Base-by-base conservation (phyloP, 495 filamentous ascomycete genomes). In the Talaromyces borbonicus region DNA sequence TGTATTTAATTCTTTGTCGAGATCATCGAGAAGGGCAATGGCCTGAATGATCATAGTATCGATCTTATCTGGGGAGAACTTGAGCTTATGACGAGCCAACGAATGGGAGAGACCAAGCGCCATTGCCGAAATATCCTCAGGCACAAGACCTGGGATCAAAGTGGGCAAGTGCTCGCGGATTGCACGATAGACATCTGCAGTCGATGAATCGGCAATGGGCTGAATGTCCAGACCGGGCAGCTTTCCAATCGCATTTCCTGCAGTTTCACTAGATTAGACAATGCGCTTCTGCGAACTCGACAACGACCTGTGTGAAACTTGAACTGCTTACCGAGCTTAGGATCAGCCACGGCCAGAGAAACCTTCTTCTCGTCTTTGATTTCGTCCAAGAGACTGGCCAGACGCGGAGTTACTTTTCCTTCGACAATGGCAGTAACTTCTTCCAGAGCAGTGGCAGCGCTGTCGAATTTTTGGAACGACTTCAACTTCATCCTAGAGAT, bases 31-130 rank as follows among this genome's bases (percentile, higher is more conserved):
- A 37, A 95, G 80, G 20, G 81, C 81, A 55, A 98, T 94, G 46
- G 92, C 87, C 67, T 97, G 92, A 30, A 99, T 87, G 53, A 99
- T 95, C 92, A 99, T 99, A 43, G 89, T 90, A 56, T 99, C 92
- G 47, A 99, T 94, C 72, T 99, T 99, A 56, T 99, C 92, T 36
- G 92, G 84, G 4, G 89, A 95, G 72, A 99, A 99, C 72, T 95
- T 95, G 54, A 99, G 80, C 72, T 90, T 95, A 71, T 99, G 90
- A 48, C 92, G 82, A n/a, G 92, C 95, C 37, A 99, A 78, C 30
- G 88, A 95, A 71, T 99, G 92, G 12, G 93, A 94, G 18, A 99
- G 78, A 72, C 93, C 92, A 42, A 99, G 76, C 18, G 84, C 80
- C 87, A 96, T 97, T 57, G 87, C 87, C 49, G 84, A 79, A 58